phyloP scores from a whole-genome alignment of 2,329 filamentous ascomycete species.

The Talaromyces sp. region DNA sequence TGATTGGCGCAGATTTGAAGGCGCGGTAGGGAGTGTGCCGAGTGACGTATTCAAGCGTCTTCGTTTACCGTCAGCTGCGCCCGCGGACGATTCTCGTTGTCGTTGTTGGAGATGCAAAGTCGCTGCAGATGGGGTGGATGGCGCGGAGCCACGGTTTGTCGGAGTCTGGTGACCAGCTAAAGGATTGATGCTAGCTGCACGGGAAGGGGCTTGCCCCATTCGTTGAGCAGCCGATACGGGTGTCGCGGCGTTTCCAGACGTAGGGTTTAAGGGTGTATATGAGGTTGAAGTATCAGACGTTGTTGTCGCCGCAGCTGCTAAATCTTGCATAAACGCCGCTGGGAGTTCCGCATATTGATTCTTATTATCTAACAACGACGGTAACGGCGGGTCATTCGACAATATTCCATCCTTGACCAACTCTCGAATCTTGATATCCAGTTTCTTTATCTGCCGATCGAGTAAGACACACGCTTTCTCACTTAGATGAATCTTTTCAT shows the following conservation, averaged over 20 bases:
- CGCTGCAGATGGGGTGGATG: slow-evolving; percentile 42
- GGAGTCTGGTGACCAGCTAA: slow-evolving; percentile 39
- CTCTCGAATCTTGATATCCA: slow-evolving; percentile 61
- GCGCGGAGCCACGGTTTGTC: slow-evolving; percentile 41
- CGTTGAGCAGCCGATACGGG: slow-evolving; percentile 52
- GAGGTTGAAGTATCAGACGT: slow-evolving; percentile 39
- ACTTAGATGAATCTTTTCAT: slow-evolving; percentile 59
- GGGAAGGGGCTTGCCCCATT: slow-evolving; percentile 40
- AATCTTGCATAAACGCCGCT: slow-evolving; percentile 51
- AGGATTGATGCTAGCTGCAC: slow-evolving; percentile 35
- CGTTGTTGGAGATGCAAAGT: slow-evolving; percentile 44
- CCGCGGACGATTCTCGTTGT: slow-evolving; percentile 55
- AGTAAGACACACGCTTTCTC: slow-evolving; percentile 60
- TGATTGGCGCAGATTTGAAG: slow-evolving; percentile 57
- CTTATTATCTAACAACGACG: slow-evolving; percentile 55
- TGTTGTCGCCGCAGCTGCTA: slow-evolving; percentile 21
- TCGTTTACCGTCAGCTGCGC: slow-evolving; percentile 56
- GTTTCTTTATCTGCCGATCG: slow-evolving; percentile 61
- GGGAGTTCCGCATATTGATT: slow-evolving; percentile 43
- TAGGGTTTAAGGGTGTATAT: slow-evolving; percentile 51
- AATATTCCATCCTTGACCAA: slow-evolving; percentile 59
- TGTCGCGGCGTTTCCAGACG: slow-evolving; percentile 55
- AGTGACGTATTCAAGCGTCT: slow-evolving; percentile 55
- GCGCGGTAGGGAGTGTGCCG: slow-evolving; percentile 52
- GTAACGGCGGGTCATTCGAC: slow-evolving; percentile 57